Evolutionary conservation across 768 basidiomycete species (phyloP).

Genomic region (Cystoderma amianthinum): DNA sequence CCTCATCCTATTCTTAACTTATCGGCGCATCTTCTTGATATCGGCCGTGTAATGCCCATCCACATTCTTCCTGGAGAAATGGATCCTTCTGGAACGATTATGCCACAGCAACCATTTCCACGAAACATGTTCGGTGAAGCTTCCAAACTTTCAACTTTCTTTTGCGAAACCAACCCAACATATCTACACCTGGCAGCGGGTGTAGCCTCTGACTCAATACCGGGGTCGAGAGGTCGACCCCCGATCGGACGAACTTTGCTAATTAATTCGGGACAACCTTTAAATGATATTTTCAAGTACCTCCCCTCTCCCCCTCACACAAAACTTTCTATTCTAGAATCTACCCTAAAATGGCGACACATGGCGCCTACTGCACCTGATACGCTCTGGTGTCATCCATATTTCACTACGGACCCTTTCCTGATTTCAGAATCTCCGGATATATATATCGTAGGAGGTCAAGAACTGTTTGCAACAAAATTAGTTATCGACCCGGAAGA

Average conservation of each 20-base stretch:
- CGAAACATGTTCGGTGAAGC: constrained; percentile 80
- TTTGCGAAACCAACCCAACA: constrained; percentile 83
- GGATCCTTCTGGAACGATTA: constrained; percentile 83
- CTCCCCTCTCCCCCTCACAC: constrained; percentile 64
- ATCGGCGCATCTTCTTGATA: constrained; percentile 64
- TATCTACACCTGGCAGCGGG: constrained; percentile 65
- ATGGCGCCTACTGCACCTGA: constrained; percentile 99
- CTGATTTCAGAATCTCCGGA: constrained; percentile 81
- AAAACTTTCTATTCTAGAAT: constrained; percentile 65
- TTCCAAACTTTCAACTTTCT: constrained; percentile 54
- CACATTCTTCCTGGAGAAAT: constrained; percentile 83
- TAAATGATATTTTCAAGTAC: constrained; percentile 96
- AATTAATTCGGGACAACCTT: constrained; percentile 85
- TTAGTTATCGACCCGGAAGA: constrained; percentile 39
- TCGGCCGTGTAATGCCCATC: constrained; percentile 73
- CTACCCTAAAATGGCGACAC: constrained; percentile 89
- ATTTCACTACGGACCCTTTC: constrained; percentile 83
- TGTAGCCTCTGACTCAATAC: constrained; percentile 18
- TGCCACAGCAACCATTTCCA: constrained; percentile 93
- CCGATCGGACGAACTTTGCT: constrained; percentile 52
- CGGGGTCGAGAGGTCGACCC: constrained; percentile 9
- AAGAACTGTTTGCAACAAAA: constrained; percentile 74
- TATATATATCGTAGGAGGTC: constrained; percentile 89
- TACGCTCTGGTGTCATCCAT: constrained; percentile 98
- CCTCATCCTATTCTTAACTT: constrained; percentile 69